Conservation (phyloP, 139 green algal species). For the Micractinium sp. region DNA sequence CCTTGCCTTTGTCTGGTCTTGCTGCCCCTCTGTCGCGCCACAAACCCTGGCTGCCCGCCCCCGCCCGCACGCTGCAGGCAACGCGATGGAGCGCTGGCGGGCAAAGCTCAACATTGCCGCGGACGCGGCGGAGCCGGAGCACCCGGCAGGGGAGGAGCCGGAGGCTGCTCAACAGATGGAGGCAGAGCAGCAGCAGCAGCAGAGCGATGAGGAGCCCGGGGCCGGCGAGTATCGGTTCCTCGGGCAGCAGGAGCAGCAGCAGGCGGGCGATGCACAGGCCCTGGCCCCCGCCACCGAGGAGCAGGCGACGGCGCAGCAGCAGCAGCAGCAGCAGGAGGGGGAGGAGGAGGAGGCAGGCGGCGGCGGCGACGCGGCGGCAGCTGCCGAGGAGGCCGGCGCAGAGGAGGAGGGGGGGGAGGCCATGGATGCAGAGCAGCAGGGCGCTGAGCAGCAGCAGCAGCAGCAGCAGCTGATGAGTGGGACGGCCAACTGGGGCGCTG, state of each 20-base stretch:
- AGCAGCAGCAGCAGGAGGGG: constrained; percentile 20
- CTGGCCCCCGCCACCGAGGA: constrained; percentile 92
- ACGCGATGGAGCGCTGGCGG: constrained; percentile 82
- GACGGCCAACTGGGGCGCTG: constrained; percentile 35
- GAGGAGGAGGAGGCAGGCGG: not conserved
- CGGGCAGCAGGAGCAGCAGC: constrained; percentile 38
- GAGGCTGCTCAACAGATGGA: not conserved
- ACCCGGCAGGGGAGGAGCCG: constrained; percentile 30
- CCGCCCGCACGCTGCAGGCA: constrained; percentile 25
- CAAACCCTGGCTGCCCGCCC: no score
- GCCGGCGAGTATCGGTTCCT: constrained; percentile 71
- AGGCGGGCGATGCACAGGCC: constrained; percentile 60
- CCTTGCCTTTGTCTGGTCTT: no score
- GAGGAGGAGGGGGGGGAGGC: constrained; percentile 26
- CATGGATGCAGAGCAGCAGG: constrained; percentile 37
- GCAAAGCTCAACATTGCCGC: constrained; percentile 69
- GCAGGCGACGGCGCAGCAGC: constrained; percentile 62
- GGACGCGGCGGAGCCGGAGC: constrained; percentile 51
- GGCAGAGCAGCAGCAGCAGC: constrained; percentile 12
- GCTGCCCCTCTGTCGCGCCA: no score
- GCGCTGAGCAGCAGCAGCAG: constrained; percentile 13
- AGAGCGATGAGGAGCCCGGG: constrained; percentile 22
- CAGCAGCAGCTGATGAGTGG: constrained; percentile 27
- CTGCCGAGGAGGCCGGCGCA: not conserved
- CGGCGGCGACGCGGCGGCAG: not conserved